Conservation (phyloP, 345 rosid species). For the Sisymbrium altissimum region DNA sequence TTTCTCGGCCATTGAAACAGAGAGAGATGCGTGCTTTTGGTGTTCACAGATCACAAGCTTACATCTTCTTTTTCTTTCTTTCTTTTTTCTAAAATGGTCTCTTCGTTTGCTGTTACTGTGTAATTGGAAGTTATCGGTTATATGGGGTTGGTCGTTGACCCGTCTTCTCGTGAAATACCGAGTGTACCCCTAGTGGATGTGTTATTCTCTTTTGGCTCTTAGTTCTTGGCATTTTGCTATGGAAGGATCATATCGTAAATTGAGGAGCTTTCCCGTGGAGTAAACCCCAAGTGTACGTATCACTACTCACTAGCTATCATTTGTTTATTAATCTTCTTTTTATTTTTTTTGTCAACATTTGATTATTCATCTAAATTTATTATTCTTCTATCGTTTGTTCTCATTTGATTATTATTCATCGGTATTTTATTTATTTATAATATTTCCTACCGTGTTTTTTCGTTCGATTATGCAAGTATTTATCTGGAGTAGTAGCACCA, state of each 20-base stretch:
- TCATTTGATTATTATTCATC: not conserved
- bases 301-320: constrained; percentile 4
- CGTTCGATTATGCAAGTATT: not conserved
- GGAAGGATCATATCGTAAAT: constrained; percentile 12
- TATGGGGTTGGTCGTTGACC: constrained; percentile 29
- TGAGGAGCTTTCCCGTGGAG: not conserved
- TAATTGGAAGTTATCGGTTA: constrained; percentile 23
- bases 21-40: constrained; percentile 1
- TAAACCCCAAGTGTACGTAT: constrained; percentile 29
- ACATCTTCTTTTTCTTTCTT: not conserved
- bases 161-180: not conserved
- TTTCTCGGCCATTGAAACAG: constrained; percentile 39
- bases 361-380: not conserved
- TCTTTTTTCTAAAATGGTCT: not conserved
- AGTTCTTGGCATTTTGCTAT: not conserved
- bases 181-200: not conserved
- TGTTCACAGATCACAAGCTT: constrained; percentile 12
- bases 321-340: not conserved
- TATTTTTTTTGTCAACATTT: not conserved
- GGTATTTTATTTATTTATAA: not conserved
- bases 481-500: not conserved
- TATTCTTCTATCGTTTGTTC: not conserved
- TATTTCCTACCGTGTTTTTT: not conserved
- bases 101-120: constrained; percentile 21
- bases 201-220: not conserved